Base-by-base conservation (phyloP, 306 rosid genomes). In the Cucurbita maxima region DNA sequence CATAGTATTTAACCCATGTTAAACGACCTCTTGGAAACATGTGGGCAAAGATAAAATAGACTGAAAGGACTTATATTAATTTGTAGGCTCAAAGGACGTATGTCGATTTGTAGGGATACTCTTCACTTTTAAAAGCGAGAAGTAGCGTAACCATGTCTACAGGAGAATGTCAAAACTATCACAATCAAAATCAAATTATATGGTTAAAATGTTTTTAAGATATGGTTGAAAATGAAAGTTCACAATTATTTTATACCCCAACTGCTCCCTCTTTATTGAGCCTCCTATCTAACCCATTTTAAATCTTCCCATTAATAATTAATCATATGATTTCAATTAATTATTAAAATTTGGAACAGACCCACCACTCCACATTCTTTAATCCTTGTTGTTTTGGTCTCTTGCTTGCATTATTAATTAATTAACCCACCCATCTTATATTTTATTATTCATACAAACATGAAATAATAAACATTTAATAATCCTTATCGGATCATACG, bases 271-370 rank as follows among this genome's bases (percentile, higher is more conserved):
- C 73, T 22, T 67, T 47, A 67, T 11, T 44, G 73, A 12, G 41
- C 55, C 73, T 45, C n/a, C n/a, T 20, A 67, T 67, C 73, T 67
- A 67, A 67, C 11, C 73, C 73, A 67, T 20, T 44, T 43, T 20
- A 10, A 41, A 19, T 66, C 44, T 66, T 66, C 19, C 3, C 4
- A 18, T 44, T 44, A 67, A 18, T 10, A 67, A 18, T 10, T 18
- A n/a, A n/a, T 30, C 18, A 41, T 18, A 19, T 11, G 55, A 10
- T 3, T 2, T 67, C 55, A 67, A 45, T 19, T 66, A 43, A 44
- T 66, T 44, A 38, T 44, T 45, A 19, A 66, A n/a, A 66, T 41
- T 66, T 66, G 72, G 36, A 45, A 54, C 72, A 18, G 55, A 12
- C 72, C 72, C 72, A 67, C 55, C 72, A 67, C 54, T 67, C 72